These are phyloP conservation scores for Skeletonema menzelii DNA, from an alignment of 108 stramenopile species.

Conservation along the genomic window DNA sequence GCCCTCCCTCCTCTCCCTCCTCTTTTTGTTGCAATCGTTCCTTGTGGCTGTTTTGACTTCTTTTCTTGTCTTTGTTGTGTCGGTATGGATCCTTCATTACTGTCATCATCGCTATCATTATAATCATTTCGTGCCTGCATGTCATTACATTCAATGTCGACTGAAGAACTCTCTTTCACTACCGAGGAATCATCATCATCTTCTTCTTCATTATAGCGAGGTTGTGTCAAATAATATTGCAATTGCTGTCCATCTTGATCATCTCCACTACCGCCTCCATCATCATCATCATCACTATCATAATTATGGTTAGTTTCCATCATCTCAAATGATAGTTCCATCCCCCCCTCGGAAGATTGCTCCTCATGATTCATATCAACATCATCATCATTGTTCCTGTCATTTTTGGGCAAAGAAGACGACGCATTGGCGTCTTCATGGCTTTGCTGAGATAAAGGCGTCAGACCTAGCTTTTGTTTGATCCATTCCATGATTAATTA, in stretches of 20 bases:
- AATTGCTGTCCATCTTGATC: not conserved
- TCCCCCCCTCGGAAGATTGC: not conserved
- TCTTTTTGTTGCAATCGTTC: not conserved
- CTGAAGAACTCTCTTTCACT: not conserved
- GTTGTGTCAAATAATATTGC: not conserved
- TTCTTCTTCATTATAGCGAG: not conserved
- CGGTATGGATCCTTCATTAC: not conserved
- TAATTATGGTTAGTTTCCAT: not conserved
- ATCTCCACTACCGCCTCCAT: not conserved
- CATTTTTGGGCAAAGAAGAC: not conserved
- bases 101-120: not conserved
- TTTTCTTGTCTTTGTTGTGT: not conserved
- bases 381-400: not conserved
- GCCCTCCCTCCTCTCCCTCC: not conserved
- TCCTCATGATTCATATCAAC: not conserved
- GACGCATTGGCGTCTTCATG: not conserved
- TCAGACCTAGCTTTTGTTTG: not conserved
- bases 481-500: not conserved
- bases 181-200: not conserved
- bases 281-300: not conserved
- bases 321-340: not conserved
- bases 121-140: not conserved
- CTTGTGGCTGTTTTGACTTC: not conserved
- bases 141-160: not conserved
- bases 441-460: not conserved